phyloP scores from a whole-genome alignment of 768 basidiomycete genomes.

The Boletus sensibilis region DNA sequence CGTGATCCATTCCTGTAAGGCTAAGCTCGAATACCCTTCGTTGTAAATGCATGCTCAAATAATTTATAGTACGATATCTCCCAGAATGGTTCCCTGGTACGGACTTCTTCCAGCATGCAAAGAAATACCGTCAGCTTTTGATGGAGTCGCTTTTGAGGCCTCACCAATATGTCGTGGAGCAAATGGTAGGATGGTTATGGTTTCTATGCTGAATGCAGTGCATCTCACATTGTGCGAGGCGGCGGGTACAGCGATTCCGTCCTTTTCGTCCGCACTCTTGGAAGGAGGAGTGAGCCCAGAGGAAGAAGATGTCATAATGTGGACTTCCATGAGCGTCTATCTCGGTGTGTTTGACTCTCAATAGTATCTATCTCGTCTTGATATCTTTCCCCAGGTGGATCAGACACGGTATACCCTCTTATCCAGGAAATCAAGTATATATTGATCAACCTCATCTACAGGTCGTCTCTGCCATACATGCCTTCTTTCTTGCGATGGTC shows the following conservation, averaged over 20 bases:
- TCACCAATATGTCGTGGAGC: conserved; percentile 42
- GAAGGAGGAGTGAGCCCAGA: conserved; percentile 8
- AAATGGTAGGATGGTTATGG: conserved; percentile 39
- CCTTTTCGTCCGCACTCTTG: conserved; percentile 20
- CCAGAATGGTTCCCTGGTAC: conserved; percentile 39
- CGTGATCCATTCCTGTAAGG: conserved; percentile 20
- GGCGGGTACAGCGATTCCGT: conserved; percentile 13
- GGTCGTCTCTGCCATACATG: conserved; percentile 16
- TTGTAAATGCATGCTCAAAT: background rate
- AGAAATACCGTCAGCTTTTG: conserved; percentile 26
- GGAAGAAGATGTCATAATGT: conserved; percentile 23
- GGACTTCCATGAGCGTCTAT: conserved; percentile 11
- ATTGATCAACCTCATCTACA: background rate
- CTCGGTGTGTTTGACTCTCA: conserved; percentile 1
- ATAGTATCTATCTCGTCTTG: background rate
- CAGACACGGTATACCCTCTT: conserved; percentile 43
- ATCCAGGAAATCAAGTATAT: conserved; percentile 36
- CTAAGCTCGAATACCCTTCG: too few relatives aligned
- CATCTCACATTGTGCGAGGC: conserved; percentile 13
- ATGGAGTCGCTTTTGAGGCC: conserved; percentile 44
- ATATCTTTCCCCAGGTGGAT: conserved; percentile 32
- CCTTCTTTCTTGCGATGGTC: conserved; percentile 28
- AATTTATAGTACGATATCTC: conserved; percentile 25
- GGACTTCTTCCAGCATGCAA: conserved; percentile 34
- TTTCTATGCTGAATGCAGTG: background rate